phyloP scores from a whole-genome alignment of 225 moss, liverwort and hornwort genomes.

The Pleurozium schreberi region DNA sequence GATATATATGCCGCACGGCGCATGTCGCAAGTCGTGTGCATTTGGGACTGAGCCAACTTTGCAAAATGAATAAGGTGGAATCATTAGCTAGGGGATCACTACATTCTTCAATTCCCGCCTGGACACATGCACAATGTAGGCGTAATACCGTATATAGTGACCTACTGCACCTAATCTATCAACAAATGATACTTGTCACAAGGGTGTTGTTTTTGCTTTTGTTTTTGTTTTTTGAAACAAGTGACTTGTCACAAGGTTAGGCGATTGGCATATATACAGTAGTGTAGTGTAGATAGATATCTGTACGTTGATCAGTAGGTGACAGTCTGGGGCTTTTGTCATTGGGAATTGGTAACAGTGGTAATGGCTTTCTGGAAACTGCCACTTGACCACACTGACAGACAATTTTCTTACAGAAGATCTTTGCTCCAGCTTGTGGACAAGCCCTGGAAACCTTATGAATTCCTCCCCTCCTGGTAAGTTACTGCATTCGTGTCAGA shows the following conservation, averaged over 20 bases:
- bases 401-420: neutral
- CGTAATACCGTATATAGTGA: neutral
- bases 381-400: neutral
- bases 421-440: neutral
- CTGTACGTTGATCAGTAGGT: neutral
- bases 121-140: neutral
- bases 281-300: neutral
- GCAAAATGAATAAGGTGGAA: neutral
- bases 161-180: neutral
- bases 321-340: neutral
- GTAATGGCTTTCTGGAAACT: neutral
- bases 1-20: constrained; percentile 4
- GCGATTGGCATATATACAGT: neutral
- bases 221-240: too few species aligned
- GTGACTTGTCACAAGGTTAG: too few species aligned
- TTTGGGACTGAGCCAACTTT: neutral
- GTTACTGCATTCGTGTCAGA: neutral
- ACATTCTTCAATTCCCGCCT: constrained; percentile 13
- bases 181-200: neutral
- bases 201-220: too few species aligned
- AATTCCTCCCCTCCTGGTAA: neutral
- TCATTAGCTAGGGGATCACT: constrained; percentile 17
- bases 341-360: neutral
- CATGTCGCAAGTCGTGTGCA: constrained; percentile 28
- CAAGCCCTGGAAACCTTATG: neutral